Percentiles rank a stretch among this genome's conserved stretches.
These are phyloP conservation scores for Yamadazyma mexicana DNA, from an alignment of 1,139 yeast species.

Conservation along the genomic window DNA sequence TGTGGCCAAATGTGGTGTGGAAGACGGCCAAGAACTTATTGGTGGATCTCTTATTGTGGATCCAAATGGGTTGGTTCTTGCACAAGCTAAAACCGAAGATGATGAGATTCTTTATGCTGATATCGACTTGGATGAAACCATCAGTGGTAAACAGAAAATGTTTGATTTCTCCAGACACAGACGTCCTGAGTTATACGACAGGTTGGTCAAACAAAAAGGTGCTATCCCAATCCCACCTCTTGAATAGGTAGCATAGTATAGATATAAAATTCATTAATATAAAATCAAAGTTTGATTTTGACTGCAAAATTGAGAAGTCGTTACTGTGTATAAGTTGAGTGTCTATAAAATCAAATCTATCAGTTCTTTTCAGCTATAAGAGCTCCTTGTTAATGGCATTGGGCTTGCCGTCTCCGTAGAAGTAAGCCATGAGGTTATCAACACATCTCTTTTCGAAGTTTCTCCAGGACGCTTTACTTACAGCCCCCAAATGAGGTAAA, in stretches of 20 bases:
- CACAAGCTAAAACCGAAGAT: slow-evolving; percentile 29
- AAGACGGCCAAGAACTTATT: slow-evolving; percentile 30
- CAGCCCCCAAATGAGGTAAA: slow-evolving; percentile 36
- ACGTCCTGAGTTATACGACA: slow-evolving; percentile 28
- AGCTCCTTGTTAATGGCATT: slow-evolving; percentile 21
- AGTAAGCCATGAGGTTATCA: slow-evolving; percentile 27
- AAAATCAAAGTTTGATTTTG: too few relatives aligned
- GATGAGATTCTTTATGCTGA: slow-evolving; percentile 30
- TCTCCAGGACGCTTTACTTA: slow-evolving; percentile 29
- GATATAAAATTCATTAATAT: too few relatives aligned
- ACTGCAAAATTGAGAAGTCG: too few relatives aligned
- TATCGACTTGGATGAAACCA: slow-evolving; percentile 28
- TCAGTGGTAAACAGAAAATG: slow-evolving; percentile 29
- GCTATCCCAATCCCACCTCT: slow-evolving; percentile 13
- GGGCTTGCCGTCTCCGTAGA: slow-evolving; percentile 26
- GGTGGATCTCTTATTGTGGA: slow-evolving; percentile 32
- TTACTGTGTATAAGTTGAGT: too few relatives aligned
- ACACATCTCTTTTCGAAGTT: slow-evolving; percentile 34
- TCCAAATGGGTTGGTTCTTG: slow-evolving; percentile 29
- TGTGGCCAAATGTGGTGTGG: slow-evolving; percentile 31
- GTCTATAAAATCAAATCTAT: too few relatives aligned
- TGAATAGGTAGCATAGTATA: slow-evolving; percentile 3
- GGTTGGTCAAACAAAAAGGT: slow-evolving; percentile 20
- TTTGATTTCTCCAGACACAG: slow-evolving; percentile 34
- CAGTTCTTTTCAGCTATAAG: too few relatives aligned